phyloP scores from a whole-genome alignment of 148 eudicot species.

The Pharnaceum exiguum region DNA sequence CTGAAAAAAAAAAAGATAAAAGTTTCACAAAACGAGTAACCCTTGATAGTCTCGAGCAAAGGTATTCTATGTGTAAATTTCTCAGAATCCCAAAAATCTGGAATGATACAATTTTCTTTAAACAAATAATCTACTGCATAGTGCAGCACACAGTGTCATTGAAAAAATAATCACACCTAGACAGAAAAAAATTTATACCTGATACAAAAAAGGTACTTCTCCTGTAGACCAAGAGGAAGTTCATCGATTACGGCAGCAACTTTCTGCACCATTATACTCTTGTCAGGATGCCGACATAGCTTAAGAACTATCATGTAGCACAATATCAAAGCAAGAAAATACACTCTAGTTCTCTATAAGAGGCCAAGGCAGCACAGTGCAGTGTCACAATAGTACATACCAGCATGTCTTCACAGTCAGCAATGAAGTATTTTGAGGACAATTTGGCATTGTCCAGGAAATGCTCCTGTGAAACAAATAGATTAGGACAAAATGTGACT shows the following conservation, averaged over 20 bases:
- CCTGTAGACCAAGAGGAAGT: constrained; percentile 68
- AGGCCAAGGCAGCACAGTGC: neutral
- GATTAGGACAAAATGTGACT: neutral
- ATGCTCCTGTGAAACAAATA: constrained; percentile 66
- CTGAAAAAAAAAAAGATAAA: no score
- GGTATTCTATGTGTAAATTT: no score
- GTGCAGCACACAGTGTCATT: no score
- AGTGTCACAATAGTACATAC: no score
- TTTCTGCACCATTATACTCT: constrained; percentile 49
- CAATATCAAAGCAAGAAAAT: neutral
- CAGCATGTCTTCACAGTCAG: constrained; percentile 74
- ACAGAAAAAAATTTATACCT: constrained; percentile 44
- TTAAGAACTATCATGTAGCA: neutral
- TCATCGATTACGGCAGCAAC: constrained; percentile 88
- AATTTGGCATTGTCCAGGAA: constrained; percentile 73
- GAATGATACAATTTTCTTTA: no score
- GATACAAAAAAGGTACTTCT: constrained; percentile 78
- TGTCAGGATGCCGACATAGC: constrained; percentile 15
- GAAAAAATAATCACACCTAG: neutral
- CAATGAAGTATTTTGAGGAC: constrained; percentile 70
- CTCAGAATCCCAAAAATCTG: no score
- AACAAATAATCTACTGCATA: no score
- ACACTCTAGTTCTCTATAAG: neutral
- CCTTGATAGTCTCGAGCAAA: no score
- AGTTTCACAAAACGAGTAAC: no score